These are phyloP conservation scores for Setomelanomma holmii DNA, from an alignment of 2,329 filamentous ascomycete species.

Conservation along the genomic window DNA sequence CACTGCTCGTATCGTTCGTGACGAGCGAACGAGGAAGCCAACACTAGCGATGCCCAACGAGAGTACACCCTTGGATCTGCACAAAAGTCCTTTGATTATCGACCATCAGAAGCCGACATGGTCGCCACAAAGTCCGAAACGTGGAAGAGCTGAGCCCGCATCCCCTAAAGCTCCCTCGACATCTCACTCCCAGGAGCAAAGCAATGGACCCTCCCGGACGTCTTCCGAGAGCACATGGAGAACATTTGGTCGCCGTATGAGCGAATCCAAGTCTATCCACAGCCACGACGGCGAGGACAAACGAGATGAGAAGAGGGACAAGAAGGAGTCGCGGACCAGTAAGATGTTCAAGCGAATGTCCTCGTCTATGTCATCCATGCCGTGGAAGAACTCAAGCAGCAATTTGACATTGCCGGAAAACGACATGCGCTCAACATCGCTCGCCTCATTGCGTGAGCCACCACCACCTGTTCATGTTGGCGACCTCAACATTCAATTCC, in stretches of 20 bases:
- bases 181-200: constrained; percentile 41
- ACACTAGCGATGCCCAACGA: constrained; percentile 53
- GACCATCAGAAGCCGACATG: constrained; percentile 61
- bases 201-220: constrained; percentile 39
- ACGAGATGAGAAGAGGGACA: constrained; percentile 55
- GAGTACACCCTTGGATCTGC: constrained; percentile 60
- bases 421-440: constrained; percentile 31
- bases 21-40: constrained; percentile 52
- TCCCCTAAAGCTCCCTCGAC: constrained; percentile 42
- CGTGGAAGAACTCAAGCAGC: constrained; percentile 57
- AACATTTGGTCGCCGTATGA: constrained; percentile 46
- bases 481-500: constrained; percentile 96
- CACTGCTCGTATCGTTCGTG: constrained; percentile 81
- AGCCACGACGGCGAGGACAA: constrained; percentile 50
- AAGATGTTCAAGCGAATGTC: constrained; percentile 73
- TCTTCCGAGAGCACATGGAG: constrained; percentile 51
- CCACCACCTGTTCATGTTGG: constrained; percentile 74
- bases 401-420: constrained; percentile 51
- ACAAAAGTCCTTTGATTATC: constrained; percentile 68
- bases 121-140: constrained; percentile 33
- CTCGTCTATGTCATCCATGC: constrained; percentile 61
- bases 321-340: constrained; percentile 64
- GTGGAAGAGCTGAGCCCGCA: constrained; percentile 38
- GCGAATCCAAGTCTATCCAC: constrained; percentile 43
- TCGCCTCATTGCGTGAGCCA: constrained; percentile 48